Percentiles rank a stretch among this genome's conserved stretches.
Evolutionary conservation across 2,329 filamentous ascomycete species (phyloP).

Genomic region (Beauveria pseudobassiana): DNA sequence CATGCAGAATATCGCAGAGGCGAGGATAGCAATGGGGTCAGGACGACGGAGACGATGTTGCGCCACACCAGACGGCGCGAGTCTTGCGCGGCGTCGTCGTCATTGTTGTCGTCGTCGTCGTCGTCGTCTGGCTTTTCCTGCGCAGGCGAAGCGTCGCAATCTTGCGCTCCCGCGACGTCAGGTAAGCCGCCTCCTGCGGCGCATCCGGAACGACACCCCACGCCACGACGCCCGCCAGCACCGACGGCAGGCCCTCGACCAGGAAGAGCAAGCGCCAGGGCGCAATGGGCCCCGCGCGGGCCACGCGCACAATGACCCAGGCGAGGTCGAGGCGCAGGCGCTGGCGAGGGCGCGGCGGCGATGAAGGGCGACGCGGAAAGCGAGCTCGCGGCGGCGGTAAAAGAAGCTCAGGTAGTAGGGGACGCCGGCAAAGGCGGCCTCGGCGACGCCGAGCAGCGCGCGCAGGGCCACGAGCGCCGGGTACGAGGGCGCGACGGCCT

Average conservation of each 20-base stretch:
- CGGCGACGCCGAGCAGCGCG: conserved; percentile 51
- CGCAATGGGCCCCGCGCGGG: conserved; percentile 58
- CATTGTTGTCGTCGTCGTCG: too few species aligned
- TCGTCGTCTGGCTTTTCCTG: conserved; percentile 29
- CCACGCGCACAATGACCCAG: conserved; percentile 64
- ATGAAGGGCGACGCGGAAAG: conserved; percentile 81
- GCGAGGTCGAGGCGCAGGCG: conserved; percentile 71
- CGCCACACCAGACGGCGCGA: conserved; percentile 39
- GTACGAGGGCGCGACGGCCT: conserved; percentile 59
- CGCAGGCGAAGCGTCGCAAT: conserved; percentile 64
- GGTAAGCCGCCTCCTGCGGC: conserved; percentile 57
- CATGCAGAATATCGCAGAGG: conserved; percentile 77
- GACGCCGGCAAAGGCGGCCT: conserved; percentile 58
- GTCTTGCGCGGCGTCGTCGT: conserved; percentile 14
- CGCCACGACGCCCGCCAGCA: conserved; percentile 65
- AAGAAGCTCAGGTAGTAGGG: conserved; percentile 60
- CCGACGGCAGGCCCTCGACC: conserved; percentile 75
- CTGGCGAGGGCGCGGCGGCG: conserved; percentile 78
- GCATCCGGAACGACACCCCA: conserved; percentile 72
- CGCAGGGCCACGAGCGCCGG: conserved; percentile 48
- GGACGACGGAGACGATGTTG: conserved; percentile 52
- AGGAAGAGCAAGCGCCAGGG: conserved; percentile 83
- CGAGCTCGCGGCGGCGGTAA: conserved; percentile 63
- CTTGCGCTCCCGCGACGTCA: conserved; percentile 55
- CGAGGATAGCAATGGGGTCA: conserved; percentile 65